These are phyloP conservation scores for Clavispora santaluciae DNA, from an alignment of 805 yeast genomes.

Conservation along the genomic window DNA sequence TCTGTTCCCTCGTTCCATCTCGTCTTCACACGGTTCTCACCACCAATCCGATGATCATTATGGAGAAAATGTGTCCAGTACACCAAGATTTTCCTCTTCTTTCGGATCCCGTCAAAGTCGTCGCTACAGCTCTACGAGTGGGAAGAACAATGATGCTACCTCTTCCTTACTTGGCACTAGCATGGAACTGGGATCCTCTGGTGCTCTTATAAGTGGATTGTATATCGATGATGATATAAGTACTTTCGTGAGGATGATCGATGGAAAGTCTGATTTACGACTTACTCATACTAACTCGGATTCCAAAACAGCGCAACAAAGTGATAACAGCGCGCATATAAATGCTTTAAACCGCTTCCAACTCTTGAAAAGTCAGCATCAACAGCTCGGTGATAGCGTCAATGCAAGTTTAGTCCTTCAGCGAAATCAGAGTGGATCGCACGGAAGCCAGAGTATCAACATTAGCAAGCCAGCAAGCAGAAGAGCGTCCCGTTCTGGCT, in stretches of 20 bases:
- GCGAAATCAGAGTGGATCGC: slow-evolving; percentile 7
- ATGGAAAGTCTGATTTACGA: slow-evolving; percentile 53
- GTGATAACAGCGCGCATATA: slow-evolving; percentile 21
- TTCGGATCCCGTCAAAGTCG: slow-evolving; percentile 61
- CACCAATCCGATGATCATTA: slow-evolving; percentile 25
- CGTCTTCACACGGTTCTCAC: slow-evolving; percentile 38
- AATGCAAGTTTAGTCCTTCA: slow-evolving; percentile 44
- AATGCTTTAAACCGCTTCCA: slow-evolving; percentile 52
- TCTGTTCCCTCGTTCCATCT: slow-evolving; percentile 30
- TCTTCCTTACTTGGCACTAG: slow-evolving; percentile 28
- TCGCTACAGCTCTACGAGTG: slow-evolving; percentile 36
- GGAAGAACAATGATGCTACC: slow-evolving; percentile 18
- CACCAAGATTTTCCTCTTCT: slow-evolving; percentile 66
- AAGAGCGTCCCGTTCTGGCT: background rate
- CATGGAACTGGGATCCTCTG: slow-evolving; percentile 32
- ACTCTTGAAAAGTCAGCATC: slow-evolving; percentile 48
- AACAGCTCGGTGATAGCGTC: slow-evolving; percentile 51
- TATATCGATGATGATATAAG: slow-evolving; percentile 56
- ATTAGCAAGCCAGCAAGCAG: background rate
- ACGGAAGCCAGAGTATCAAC: background rate
- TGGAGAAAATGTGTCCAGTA: slow-evolving; percentile 27
- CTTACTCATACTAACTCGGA: slow-evolving; percentile 17
- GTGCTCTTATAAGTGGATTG: slow-evolving; percentile 37
- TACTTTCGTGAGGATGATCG: slow-evolving; percentile 69
- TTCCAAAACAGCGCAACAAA: slow-evolving; percentile 12